Evolutionary conservation across 1,284 basidiomycete species (phyloP).

Genomic region (Tilletia walkeri): DNA sequence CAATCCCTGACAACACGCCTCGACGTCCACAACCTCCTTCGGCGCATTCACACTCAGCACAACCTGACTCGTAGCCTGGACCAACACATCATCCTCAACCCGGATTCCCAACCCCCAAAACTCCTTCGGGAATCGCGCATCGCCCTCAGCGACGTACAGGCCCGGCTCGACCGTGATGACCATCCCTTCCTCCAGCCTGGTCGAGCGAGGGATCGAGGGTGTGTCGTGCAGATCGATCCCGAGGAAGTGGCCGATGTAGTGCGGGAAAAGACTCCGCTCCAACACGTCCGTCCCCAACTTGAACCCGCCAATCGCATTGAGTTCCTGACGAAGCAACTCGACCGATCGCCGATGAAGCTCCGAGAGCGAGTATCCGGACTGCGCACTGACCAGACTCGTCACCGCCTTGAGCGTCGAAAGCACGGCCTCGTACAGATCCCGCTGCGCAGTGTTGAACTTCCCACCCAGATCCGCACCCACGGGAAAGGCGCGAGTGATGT

Average conservation of each 20-base stretch:
- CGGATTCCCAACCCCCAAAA: conserved; percentile 53
- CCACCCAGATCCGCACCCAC: conserved; percentile 61
- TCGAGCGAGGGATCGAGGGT: conserved; percentile 38
- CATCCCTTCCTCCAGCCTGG: conserved; percentile 38
- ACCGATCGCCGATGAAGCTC: conserved; percentile 78
- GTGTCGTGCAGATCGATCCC: conserved; percentile 64
- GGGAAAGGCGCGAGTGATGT: conserved; percentile 93
- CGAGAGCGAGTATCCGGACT: conserved; percentile 65
- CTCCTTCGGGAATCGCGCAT: conserved; percentile 39
- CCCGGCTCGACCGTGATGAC: conserved; percentile 53
- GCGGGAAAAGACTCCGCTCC: conserved; percentile 77
- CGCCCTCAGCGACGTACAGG: conserved; percentile 37
- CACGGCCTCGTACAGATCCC: conserved; percentile 81
- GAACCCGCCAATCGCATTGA: conserved; percentile 76
- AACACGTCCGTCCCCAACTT: conserved; percentile 65
- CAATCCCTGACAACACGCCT: conserved; percentile 38
- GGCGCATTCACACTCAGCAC: conserved; percentile 44
- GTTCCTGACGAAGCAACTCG: conserved; percentile 69
- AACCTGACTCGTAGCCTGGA: conserved; percentile 32
- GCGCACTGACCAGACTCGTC: conserved; percentile 61
- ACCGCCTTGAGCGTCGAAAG: conserved; percentile 73
- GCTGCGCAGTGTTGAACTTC: conserved; percentile 74
- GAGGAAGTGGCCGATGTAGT: conserved; percentile 80
- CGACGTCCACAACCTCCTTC: conserved; percentile 51
- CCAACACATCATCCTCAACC: conserved; percentile 53